Evolutionary conservation across 2,329 filamentous ascomycete genomes (phyloP).

Genomic region (Blumeria graminis): DNA sequence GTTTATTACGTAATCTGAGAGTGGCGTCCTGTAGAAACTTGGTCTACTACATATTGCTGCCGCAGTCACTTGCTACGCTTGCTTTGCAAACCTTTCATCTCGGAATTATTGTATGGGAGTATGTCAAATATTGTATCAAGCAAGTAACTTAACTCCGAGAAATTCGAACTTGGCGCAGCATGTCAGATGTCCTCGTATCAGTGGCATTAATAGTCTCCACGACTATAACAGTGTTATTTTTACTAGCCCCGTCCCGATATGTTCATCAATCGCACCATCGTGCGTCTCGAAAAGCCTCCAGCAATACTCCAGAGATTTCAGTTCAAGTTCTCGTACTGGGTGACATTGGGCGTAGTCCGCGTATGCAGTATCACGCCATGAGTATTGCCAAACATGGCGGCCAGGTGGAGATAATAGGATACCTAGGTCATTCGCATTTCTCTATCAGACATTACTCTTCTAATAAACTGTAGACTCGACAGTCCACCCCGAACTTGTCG

Average conservation of each 20-base stretch:
- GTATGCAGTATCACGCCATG: conserved; percentile 95
- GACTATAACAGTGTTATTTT: conserved; percentile 13
- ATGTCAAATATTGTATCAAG: too few relatives aligned
- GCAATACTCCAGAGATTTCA: conserved; percentile 19
- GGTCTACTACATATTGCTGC: too few relatives aligned
- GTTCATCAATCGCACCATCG: conserved; percentile 16
- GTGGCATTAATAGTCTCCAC: conserved; percentile 13
- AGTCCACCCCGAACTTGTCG: conserved; percentile 51
- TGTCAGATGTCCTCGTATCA: conserved; percentile 5
- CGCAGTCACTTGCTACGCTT: too few relatives aligned
- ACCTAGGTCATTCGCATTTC: conserved; percentile 34
- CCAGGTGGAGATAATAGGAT: conserved; percentile 67
- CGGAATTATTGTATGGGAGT: too few relatives aligned
- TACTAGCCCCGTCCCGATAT: conserved; percentile 18
- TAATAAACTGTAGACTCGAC: conserved; percentile 37
- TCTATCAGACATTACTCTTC: background rate
- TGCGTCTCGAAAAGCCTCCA: conserved; percentile 8
- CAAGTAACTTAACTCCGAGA: too few relatives aligned
- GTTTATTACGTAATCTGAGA: too few relatives aligned
- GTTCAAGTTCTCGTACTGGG: conserved; percentile 80
- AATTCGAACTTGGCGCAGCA: background rate
- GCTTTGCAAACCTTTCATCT: too few relatives aligned
- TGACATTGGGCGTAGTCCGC: conserved; percentile 83
- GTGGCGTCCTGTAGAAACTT: too few relatives aligned
- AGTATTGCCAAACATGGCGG: conserved; percentile 69